Base-by-base conservation (phyloP, 805 yeast species). In the Cyberlindnera mycetangii region DNA sequence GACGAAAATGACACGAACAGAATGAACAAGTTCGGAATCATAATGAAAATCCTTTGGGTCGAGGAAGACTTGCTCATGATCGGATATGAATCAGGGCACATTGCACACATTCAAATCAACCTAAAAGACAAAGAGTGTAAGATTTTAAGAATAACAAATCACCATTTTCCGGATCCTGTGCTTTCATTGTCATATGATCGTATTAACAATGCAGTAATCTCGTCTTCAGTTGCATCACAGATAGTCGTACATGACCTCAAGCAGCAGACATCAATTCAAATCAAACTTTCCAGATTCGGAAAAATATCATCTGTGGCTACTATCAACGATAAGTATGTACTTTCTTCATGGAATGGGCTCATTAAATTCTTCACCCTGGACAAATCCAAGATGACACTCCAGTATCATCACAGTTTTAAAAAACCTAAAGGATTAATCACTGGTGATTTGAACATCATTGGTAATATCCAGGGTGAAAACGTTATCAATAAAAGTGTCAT, bases 51-150 rank as follows among this genome's bases (percentile, higher is more conserved):
- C 3, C 48, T 56, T 1, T 73, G 78, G 62, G 53, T 73, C 1
- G 54, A 53, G 10, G 27, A 41, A 4, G 52, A 56, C 2, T 44
- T 61, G 1, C 55, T 79, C 15, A 61, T 62, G 15, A 67, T 83
- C 6, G 96, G 95, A 1, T 87, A 75, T 56, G 96, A 87, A 59
- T 81, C 85, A 15, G 95, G 96, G 0, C 81, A 77, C 52, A 70
- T 79, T 7, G 63, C 66, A 1, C 53, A 64, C 1, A 65, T 57
- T 22, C 40, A 51, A 11, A 24, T 75, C 4, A 32, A 55, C 14
- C n/a, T 34, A 12, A 39, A 39, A 4, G n/a, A 22, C 0, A 36
- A n/a, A 18, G 34, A 31, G n/a, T 48, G 22, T 21, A 25, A 45
- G 14, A 41, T 59, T 1, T n/a, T 45, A 12, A 32, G 53, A 1